These are phyloP conservation scores for Fragosphaeria purpurea DNA, from an alignment of 2,329 filamentous ascomycete species.

Conservation along the genomic window DNA sequence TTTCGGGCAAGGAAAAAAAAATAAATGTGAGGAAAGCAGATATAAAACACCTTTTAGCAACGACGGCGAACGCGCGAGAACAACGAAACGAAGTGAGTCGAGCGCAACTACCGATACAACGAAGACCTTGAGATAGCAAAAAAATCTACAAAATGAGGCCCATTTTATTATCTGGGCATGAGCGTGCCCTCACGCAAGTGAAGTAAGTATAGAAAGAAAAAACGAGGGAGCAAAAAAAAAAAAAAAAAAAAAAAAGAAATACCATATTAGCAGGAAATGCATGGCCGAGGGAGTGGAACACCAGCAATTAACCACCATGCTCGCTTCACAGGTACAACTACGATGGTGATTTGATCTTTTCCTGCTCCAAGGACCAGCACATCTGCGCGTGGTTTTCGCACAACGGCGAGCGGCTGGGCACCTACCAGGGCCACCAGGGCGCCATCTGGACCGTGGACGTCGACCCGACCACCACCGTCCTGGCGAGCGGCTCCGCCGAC, in stretches of 20 bases:
- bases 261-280: not conserved
- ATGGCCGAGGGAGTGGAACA: no score
- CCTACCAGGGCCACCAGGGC: conserved; percentile 93
- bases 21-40: conserved; percentile 4
- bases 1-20: conserved; percentile 5
- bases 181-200: conserved; percentile 92
- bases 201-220: conserved; percentile 9
- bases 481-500: conserved; percentile 93
- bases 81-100: no score
- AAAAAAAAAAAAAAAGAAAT: conserved; percentile 4
- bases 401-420: conserved; percentile 95
- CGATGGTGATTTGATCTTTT: conserved; percentile 64
- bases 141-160: conserved; percentile 67
- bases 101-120: no score
- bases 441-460: conserved; percentile 98
- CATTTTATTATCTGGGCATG: conserved; percentile 91
- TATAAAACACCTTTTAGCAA: no score
- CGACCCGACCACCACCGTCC: conserved; percentile 80
- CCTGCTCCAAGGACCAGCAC: conserved; percentile 33
- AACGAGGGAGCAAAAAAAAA: conserved; percentile 6
- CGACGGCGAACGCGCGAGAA: no score
- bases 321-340: conserved; percentile 60
- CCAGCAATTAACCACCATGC: not conserved
- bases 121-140: no score
- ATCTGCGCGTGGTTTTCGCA: conserved; percentile 96